These are phyloP conservation scores for Aspergillus amoenus DNA, from an alignment of 2,329 filamentous ascomycete species.

Conservation along the genomic window DNA sequence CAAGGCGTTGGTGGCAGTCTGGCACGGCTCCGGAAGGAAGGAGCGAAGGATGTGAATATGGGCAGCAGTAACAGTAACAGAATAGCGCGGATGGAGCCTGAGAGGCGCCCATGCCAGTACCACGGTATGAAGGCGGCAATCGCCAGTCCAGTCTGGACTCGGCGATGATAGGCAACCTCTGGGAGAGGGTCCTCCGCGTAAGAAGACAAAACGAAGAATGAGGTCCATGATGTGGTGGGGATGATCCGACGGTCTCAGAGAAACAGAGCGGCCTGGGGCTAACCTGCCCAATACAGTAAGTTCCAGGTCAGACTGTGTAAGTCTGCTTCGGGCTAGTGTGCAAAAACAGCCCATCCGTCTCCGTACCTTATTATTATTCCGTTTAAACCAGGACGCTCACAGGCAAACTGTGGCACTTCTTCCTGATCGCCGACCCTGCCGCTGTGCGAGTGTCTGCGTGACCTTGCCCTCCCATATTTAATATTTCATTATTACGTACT, in stretches of 20 bases:
- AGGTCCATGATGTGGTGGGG: slow-evolving; percentile 8
- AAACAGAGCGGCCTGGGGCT: no score
- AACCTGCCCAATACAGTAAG: no score
- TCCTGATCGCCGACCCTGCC: slow-evolving; percentile 19
- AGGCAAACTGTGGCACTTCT: neutral
- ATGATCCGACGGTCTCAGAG: slow-evolving; percentile 15
- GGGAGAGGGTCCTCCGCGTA: neutral
- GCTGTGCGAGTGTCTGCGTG: neutral
- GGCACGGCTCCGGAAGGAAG: slow-evolving; percentile 15
- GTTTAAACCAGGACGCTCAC: neutral
- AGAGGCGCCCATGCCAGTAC: slow-evolving; percentile 17
- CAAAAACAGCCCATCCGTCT: no score
- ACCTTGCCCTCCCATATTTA: slow-evolving; percentile 1
- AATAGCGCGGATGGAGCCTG: neutral
- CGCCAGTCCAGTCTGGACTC: slow-evolving; percentile 10
- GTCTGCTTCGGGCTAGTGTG: no score
- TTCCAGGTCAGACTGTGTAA: no score
- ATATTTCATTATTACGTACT: slow-evolving; percentile 6
- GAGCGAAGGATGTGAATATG: slow-evolving; percentile 12
- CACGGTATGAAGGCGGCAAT: slow-evolving; percentile 11
- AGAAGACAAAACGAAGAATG: no score
- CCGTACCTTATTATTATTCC: neutral
- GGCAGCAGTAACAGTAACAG: neutral
- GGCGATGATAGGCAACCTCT: neutral
- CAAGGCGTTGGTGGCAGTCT: slow-evolving; percentile 13